Conservation (phyloP, 2,329 filamentous ascomycete species). For the Aspergillus aculeatus region DNA sequence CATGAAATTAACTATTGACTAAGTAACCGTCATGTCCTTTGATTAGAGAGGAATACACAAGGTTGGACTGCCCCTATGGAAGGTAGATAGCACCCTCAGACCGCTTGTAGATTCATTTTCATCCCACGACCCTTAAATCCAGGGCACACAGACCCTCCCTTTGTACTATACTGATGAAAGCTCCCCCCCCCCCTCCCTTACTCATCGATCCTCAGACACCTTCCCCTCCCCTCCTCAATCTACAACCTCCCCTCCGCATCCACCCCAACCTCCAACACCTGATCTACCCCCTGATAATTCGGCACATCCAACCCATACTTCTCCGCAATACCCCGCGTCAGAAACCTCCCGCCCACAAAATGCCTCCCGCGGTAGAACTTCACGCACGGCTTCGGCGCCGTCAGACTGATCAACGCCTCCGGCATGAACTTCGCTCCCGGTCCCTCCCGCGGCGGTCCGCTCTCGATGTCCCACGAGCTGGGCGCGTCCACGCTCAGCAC, state of each 20-base stretch:
- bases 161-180: no score
- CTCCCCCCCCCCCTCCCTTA: no score
- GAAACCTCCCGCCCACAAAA: slow-evolving; percentile 89
- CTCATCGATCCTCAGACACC: no score
- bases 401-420: slow-evolving; percentile 77
- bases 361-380: slow-evolving; percentile 82
- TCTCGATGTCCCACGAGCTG: slow-evolving; percentile 90
- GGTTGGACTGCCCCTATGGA: no score
- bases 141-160: no score
- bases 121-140: not conserved
- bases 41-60: not conserved
- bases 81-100: no score
- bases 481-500: slow-evolving; percentile 90
- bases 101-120: not conserved
- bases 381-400: slow-evolving; percentile 87
- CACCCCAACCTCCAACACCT: slow-evolving; percentile 72
- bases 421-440: slow-evolving; percentile 80
- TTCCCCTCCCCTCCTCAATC: not conserved
- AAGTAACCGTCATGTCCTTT: not conserved
- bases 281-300: slow-evolving; percentile 79
- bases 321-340: slow-evolving; percentile 71
- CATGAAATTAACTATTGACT: not conserved
- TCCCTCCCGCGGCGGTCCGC: slow-evolving; percentile 74
- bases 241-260: slow-evolving; percentile 38
- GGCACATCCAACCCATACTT: slow-evolving; percentile 87